Evolutionary conservation across 1,284 basidiomycete genomes (phyloP), one percentile per base, ranked within the genome.

Genomic region (Blastosporella zonata): DNA sequence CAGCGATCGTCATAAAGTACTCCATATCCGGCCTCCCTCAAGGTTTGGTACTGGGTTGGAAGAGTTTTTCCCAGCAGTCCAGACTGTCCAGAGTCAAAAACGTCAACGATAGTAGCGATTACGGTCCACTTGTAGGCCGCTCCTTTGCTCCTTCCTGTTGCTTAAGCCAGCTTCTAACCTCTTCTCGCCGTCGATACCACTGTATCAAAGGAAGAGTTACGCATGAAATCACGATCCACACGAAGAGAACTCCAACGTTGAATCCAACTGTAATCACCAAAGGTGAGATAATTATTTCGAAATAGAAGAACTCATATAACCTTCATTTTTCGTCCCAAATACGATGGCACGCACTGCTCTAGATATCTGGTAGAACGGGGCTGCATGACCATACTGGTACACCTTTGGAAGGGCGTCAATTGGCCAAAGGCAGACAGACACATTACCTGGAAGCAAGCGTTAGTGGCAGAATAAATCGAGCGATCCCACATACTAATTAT

Each of bases 311-410:
- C 8, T 17, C 6, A 12, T 23, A 3, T 43, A 53, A 84, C 82
- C 60, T 42, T 72, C 63, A 55, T 88, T 83, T 59, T 78, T 80
- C 1, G 84, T 85, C 49, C 78, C 64, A 59, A 90, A 90, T 31
- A 87, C 68, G 53, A 90, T 72, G 6, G 80, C 72, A 15, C 87
- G 71, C 22, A 82, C 76, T 2, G 78, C 74, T 21, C 66, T 63
- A 2, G 77, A 75, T 28, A 84, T 70, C 55, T 87, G 84, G 67
- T 86, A 88, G 66, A 90, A 88, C 0, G 87, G 87, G 61, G 74
- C 75, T 0, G 77, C 85, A 53, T 81, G 81, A 2, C 81, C 82
- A 55, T 84, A 85, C 43, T 71, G 70, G 67, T 75, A 90, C 48
- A 90, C 65, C 48, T 58, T 59, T 0, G 86, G 84, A 13, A 88